Base-by-base conservation (phyloP, 176 grass and related monocot genomes). In the Ananas comosus region DNA sequence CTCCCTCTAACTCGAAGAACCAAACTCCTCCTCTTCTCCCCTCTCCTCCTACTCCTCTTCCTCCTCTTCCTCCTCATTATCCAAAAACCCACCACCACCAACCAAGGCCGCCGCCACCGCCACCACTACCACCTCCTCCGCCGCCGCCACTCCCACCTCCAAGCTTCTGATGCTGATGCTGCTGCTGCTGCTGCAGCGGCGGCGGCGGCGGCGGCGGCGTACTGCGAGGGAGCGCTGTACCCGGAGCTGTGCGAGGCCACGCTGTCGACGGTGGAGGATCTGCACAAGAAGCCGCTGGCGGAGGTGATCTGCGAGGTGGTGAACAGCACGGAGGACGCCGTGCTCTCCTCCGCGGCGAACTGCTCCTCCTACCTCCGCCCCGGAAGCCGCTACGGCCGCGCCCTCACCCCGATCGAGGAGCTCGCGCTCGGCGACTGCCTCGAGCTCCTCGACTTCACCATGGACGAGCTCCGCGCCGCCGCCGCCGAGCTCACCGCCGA, bases 221-320 rank as follows among this genome's bases (percentile, higher is more conserved):
- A 96, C 67, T 96, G 91, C 67, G 80, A 82, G 9, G 91, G 88
- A 42, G 88, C 91, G 56, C 82, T 96, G 6, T 91, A 96, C 72
- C 72, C 78, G 1, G 85, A 88, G 1, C 64, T 96, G 2, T 96
- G 91, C 73, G 50, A 57, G 51, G 86, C 91, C 13, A 88, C 91
- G 0, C 88, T 96, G 2, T 66, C 88, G 21, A 49, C 76, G 79
- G 75, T 91, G 47, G 78, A 78, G 17, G 70, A 91, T 48, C 78
- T 91, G 48, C 74, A 78, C 48, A 67, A 68, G 74, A 91, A 91
- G 64, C 14, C 85, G 11, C 80, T 91, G 29, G 71, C 83, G 9
- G 85, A 91, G 4, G 85, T 84, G 4, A 91, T 96, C 67, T 58
- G 72, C 80, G 13, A 66, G 27, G 2, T 69, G 18, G 67, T 86